Evolutionary conservation across 306 rosid species (phyloP), one percentile per base, ranked within the genome.

Genomic region (Dalbergia oliveri): DNA sequence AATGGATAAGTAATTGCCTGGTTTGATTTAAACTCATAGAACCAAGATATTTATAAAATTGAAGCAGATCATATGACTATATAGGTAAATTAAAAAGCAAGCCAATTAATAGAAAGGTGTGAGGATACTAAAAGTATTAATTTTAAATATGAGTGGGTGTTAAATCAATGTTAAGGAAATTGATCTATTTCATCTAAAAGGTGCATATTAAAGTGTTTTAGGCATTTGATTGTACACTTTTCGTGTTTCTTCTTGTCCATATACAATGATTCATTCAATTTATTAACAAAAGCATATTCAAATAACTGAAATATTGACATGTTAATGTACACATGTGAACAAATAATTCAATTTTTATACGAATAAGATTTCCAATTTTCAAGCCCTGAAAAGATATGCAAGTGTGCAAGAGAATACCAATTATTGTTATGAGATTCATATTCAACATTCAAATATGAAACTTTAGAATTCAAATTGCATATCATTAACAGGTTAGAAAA

Each of bases 1-100:
- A 35, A 62, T 41, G 23, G 34, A 57, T 73, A 37, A 77, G 82
- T 34, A 78, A 75, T 45, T 69, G 56, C 54, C 71, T 43, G 31
- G 74, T 45, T 21, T 39, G 8, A 60, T 18, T 41, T 34, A 19
- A 58, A 43, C 12, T 41, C 58, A 66, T 31, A 60, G 10, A n/a
- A n/a, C 12, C 68, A 8, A 47, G 33, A 63, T 56, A n/a, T 63
- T 21, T 18, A 62, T 68, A 50, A 41, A 75, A 69, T 34, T 82
- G 54, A 67, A 69, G 66, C 73, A 61, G 19, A 69, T 18, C 69
- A 26, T 2, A 26, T 33, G 23, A 5, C 66, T 56, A 58, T n/a
- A 78, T 41, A 68, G 21, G 60, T 53, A 9, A 76, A 31, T 18
- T 45, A 13, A 76, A 9, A 82, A 10, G 62, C 44, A 56, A 79